Evolutionary conservation across 176 grass and related monocot species (phyloP).

Genomic region (Hsuehochloa calcarea): DNA sequence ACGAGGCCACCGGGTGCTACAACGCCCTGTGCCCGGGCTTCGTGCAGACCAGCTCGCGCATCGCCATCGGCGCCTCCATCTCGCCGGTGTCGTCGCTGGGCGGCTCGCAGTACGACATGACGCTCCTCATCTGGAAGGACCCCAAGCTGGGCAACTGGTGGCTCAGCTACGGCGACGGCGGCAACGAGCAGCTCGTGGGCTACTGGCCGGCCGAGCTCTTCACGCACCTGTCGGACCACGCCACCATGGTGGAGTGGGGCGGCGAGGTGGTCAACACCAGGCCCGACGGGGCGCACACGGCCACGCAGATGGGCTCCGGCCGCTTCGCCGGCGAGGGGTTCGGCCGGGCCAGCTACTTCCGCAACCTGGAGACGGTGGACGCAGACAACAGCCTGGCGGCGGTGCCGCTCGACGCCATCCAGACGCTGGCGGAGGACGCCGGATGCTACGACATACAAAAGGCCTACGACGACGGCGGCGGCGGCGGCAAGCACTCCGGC

Average conservation of each 20-base stretch:
- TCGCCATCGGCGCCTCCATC: slow-evolving; percentile 92
- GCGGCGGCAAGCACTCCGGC: too few relatives aligned
- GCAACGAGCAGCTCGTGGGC: slow-evolving; percentile 48
- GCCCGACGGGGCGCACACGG: slow-evolving; percentile 60
- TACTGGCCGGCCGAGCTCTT: slow-evolving; percentile 95
- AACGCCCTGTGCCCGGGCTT: slow-evolving; percentile 89
- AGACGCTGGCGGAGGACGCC: slow-evolving; percentile 67
- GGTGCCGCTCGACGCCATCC: slow-evolving; percentile 42
- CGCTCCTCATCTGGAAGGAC: slow-evolving; percentile 99
- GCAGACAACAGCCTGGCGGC: slow-evolving; percentile 75
- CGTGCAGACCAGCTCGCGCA: slow-evolving; percentile 72
- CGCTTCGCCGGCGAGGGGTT: slow-evolving; percentile 66
- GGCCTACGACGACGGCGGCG: slow-evolving; percentile 25
- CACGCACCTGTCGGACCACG: slow-evolving; percentile 84
- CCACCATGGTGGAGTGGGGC: slow-evolving; percentile 95
- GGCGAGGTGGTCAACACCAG: slow-evolving; percentile 85
- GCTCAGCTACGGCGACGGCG: slow-evolving; percentile 69
- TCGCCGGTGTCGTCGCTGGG: slow-evolving; percentile 58
- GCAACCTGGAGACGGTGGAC: slow-evolving; percentile 83
- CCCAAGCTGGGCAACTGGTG: slow-evolving; percentile 95
- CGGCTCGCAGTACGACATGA: slow-evolving; percentile 78
- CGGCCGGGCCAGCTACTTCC: slow-evolving; percentile 81
- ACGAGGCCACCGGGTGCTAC: slow-evolving; percentile 94
- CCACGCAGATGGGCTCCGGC: slow-evolving; percentile 92
- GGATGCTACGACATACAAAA: slow-evolving; percentile 80